Evolutionary conservation across 2,329 filamentous ascomycete genomes (phyloP), one percentile per base, ranked within the genome.

Genomic region (Penicillium sp.): DNA sequence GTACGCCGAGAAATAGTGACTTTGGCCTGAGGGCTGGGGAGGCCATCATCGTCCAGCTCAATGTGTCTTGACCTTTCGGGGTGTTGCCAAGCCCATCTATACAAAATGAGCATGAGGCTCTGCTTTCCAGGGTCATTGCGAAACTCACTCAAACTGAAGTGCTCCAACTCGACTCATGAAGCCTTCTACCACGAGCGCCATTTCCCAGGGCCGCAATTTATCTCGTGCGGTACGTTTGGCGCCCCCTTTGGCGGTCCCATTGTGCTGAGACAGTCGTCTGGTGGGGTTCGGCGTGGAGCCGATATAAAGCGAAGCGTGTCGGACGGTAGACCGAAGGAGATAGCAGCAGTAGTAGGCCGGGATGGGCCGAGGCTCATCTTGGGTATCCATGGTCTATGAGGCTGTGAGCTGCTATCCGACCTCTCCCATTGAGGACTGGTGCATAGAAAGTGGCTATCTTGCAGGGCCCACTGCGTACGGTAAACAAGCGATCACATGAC

Each of bases 331-430:
- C 16, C 90, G 85, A 28, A 97, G 79, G 13, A 97, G 79, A 66
- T 98, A 97, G 64, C 93, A 94, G 57, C 87, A 89, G 65, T 97
- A 97, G 55, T 96, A 85, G 1, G 90, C 84, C 8, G 91, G 91
- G 18, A 97, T 88, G 0, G 77, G 74, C 54, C 70, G 72, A 77
- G 82, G 47, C n/a, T 61, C 48, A n/a, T 39, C 39, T 8, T 52
- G 48, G 9, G 31, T 41, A 5, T 59, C 54, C 61, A 63, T 64
- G 18, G 32, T 40, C 29, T 6, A 14, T 18, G 16, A n/a, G 27
- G 18, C 8, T 26, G n/a, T 14, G 16, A 34, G 14, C 16, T 16
- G 6, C 14, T 34, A 18, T 18, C 14, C 27, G 16, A 27, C 24
- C 2, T 31, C 23, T 40, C 16, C 13, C 24, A 40, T 29, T 18